These are phyloP conservation scores for Mercurialis annua DNA, from an alignment of 345 rosid genomes.

Conservation along the genomic window DNA sequence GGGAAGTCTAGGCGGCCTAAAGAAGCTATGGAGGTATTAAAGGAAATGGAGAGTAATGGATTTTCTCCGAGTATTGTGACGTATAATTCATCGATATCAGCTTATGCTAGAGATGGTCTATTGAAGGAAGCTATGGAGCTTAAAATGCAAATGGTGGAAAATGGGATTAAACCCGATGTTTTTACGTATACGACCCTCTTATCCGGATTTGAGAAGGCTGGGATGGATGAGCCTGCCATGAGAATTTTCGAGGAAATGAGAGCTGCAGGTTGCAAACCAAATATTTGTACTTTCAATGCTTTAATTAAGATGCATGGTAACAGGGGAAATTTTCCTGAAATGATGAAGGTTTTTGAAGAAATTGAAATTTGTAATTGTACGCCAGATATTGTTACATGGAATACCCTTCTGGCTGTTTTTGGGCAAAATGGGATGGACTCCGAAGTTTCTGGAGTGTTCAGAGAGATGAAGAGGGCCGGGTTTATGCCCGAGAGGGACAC, in stretches of 20 bases:
- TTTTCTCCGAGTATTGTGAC: constrained; percentile 66
- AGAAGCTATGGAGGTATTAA: constrained; percentile 79
- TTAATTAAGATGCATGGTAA: constrained; percentile 90
- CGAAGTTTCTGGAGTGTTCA: constrained; percentile 85
- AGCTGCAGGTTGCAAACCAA: constrained; percentile 66
- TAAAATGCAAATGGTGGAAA: constrained; percentile 63
- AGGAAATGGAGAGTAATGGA: constrained; percentile 75
- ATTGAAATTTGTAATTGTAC: constrained; percentile 56
- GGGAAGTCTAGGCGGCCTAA: constrained; percentile 82
- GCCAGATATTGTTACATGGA: constrained; percentile 94
- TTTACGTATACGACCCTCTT: constrained; percentile 91
- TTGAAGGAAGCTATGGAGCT: constrained; percentile 75
- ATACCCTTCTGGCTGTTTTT: constrained; percentile 80
- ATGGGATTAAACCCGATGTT: constrained; percentile 79
- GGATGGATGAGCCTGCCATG: constrained; percentile 79
- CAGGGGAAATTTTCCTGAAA: constrained; percentile 76
- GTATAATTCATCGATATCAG: constrained; percentile 83
- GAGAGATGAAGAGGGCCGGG: constrained; percentile 98
- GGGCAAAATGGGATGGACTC: constrained; percentile 91
- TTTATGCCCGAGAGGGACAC: constrained; percentile 91
- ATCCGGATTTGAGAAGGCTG: constrained; percentile 82
- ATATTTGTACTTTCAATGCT: constrained; percentile 92
- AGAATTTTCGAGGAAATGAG: constrained; percentile 83
- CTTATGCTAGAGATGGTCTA: constrained; percentile 75
- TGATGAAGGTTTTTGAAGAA: constrained; percentile 93